These are phyloP conservation scores for Delonix regia DNA, from an alignment of 306 rosid species.

Conservation along the genomic window DNA sequence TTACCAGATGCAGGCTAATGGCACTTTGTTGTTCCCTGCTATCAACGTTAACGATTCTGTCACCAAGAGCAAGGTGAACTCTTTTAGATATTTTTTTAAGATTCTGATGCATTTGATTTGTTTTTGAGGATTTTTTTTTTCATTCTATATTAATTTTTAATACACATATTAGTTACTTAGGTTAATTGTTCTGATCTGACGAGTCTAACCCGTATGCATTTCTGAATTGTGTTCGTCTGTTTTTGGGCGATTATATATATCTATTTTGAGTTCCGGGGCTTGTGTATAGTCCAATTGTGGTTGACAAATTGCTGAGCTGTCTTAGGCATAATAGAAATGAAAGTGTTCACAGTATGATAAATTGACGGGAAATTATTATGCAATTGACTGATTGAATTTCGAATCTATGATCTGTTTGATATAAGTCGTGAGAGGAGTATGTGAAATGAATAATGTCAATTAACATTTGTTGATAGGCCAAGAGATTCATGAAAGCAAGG, in stretches of 20 bases:
- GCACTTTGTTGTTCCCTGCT: slow-evolving; percentile 83
- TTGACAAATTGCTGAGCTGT: neutral
- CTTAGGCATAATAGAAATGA: neutral
- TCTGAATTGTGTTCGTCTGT: neutral
- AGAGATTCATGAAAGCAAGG: neutral
- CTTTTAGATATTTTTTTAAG: slow-evolving; percentile 1
- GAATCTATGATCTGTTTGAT: neutral
- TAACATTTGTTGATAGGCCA: neutral
- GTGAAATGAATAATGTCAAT: neutral
- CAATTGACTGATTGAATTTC: neutral
- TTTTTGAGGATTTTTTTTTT: slow-evolving; percentile 30
- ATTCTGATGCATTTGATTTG: neutral
- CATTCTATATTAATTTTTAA: too few species aligned
- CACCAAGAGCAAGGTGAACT: slow-evolving; percentile 92
- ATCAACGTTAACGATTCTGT: slow-evolving; percentile 96
- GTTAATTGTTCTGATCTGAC: neutral
- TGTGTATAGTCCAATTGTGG: too few species aligned
- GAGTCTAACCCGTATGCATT: neutral
- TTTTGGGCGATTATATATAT: neutral
- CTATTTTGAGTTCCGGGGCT: neutral
- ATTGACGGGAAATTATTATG: neutral
- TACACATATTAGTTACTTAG: neutral
- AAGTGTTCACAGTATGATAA: neutral
- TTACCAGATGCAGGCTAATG: slow-evolving; percentile 88
- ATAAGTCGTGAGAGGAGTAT: neutral